Evolutionary conservation across 148 eudicot species (phyloP).

Genomic region (Mesembryanthemum crystallinum): DNA sequence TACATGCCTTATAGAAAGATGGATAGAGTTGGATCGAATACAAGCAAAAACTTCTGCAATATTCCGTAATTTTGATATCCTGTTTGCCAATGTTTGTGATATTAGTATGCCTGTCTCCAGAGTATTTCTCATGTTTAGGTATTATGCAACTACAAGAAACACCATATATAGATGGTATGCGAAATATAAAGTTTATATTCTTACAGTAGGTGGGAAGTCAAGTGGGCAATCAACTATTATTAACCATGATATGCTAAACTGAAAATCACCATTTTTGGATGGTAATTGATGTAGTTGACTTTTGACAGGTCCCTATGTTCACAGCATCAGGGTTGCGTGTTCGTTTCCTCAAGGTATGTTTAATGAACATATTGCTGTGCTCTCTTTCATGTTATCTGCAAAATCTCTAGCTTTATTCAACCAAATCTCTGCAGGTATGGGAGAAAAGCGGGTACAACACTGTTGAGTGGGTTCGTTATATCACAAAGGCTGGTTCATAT

Average conservation of each 20-base stretch:
- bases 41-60: neutral
- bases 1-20: neutral
- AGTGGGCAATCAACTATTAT: neutral
- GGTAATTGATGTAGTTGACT: slow-evolving; percentile 2
- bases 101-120: neutral
- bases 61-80: neutral
- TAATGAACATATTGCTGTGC: neutral
- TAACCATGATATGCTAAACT: neutral
- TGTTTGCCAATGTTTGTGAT: neutral
- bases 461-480: slow-evolving; percentile 97
- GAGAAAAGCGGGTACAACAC: slow-evolving; percentile 97
- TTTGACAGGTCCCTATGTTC: slow-evolving; percentile 93
- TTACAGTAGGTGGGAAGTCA: neutral
- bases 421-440: slow-evolving; percentile 59
- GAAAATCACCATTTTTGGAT: neutral
- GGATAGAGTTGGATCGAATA: neutral
- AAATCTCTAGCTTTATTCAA: neutral
- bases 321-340: slow-evolving; percentile 98
- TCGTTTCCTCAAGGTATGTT: slow-evolving; percentile 83
- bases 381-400: neutral
- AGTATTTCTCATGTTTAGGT: neutral
- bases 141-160: neutral
- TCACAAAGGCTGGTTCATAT: slow-evolving; percentile 92
- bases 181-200: neutral
- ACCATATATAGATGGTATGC: neutral